phyloP scores from a whole-genome alignment of 805 yeast species.

The Yarrowia porcina region DNA sequence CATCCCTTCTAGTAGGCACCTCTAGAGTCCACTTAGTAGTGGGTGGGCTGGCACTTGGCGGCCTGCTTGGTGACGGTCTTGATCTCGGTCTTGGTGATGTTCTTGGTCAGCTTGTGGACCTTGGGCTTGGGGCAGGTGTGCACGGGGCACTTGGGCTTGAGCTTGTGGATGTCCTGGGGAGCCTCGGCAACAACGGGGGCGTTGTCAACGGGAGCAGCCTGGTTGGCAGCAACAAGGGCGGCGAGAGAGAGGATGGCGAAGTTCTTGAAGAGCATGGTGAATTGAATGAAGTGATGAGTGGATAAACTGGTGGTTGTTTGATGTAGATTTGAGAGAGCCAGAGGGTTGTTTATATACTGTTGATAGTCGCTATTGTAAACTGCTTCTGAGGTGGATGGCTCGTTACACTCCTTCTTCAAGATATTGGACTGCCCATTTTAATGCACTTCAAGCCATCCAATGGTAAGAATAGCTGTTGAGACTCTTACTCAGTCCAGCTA shows the following conservation, averaged over 20 bases:
- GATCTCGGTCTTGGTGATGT: neutral
- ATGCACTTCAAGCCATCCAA: neutral
- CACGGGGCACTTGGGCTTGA: constrained; percentile 14
- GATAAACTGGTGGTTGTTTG: neutral
- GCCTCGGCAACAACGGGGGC: neutral
- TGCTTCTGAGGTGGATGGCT: no score
- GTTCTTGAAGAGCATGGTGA: neutral
- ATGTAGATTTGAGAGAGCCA: neutral
- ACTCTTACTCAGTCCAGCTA: neutral
- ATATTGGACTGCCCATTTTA: neutral
- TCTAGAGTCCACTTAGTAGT: neutral
- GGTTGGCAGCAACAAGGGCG: neutral
- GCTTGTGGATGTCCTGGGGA: constrained; percentile 15
- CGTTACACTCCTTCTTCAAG: neutral
- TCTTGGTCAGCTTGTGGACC: constrained; percentile 15
- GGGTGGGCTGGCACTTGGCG: constrained; percentile 11
- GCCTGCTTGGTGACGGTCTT: constrained; percentile 7
- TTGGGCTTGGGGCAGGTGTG: constrained; percentile 15
- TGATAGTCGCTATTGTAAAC: no score
- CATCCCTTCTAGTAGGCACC: neutral
- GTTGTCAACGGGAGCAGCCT: neutral
- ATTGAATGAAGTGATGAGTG: neutral
- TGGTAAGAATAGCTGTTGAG: neutral
- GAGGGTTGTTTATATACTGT: neutral
- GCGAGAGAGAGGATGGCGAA: neutral